phyloP scores from a whole-genome alignment of 768 basidiomycete genomes.

The Russula brevipes region DNA sequence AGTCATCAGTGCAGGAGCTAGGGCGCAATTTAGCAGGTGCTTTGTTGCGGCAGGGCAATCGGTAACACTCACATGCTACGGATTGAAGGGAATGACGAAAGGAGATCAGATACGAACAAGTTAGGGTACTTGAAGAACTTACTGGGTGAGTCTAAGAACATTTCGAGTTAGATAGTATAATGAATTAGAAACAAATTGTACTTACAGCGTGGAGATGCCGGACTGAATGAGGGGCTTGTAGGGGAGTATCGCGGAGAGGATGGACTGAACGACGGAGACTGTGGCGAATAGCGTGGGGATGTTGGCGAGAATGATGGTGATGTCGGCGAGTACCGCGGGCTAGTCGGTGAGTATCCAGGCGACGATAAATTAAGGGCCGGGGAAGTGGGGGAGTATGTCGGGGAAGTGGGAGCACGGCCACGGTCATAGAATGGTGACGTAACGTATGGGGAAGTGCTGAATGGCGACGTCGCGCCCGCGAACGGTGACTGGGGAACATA shows the following conservation, averaged over 20 bases:
- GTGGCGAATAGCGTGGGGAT: slow-evolving; percentile 86
- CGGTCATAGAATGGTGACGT: slow-evolving; percentile 80
- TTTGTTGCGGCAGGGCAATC: neutral
- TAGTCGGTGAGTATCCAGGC: slow-evolving; percentile 62
- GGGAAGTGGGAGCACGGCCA: slow-evolving; percentile 64
- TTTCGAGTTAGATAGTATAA: slow-evolving; percentile 6
- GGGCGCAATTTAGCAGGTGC: slow-evolving; percentile 16
- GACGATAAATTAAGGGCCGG: slow-evolving; percentile 79
- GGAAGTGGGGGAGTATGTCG: slow-evolving; percentile 85
- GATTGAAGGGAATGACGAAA: slow-evolving; percentile 9
- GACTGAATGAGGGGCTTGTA: slow-evolving; percentile 82
- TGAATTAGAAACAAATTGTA: slow-evolving; percentile 27
- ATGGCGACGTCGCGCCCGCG: slow-evolving; percentile 75
- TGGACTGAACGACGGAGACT: slow-evolving; percentile 88
- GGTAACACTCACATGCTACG: slow-evolving; percentile 55
- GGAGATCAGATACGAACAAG: slow-evolving; percentile 28
- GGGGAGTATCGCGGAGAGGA: slow-evolving; percentile 88
- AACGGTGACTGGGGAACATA: slow-evolving; percentile 85
- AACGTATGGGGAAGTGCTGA: slow-evolving; percentile 73
- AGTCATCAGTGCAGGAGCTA: slow-evolving; percentile 77
- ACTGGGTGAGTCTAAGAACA: slow-evolving; percentile 69
- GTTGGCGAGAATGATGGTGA: slow-evolving; percentile 85
- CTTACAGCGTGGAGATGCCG: slow-evolving; percentile 84
- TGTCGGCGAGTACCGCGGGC: slow-evolving; percentile 81
- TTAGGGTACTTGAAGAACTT: slow-evolving; percentile 35